These are phyloP conservation scores for Phytophthora brassicae DNA, from an alignment of 352 stramenopile genomes.

Conservation along the genomic window DNA sequence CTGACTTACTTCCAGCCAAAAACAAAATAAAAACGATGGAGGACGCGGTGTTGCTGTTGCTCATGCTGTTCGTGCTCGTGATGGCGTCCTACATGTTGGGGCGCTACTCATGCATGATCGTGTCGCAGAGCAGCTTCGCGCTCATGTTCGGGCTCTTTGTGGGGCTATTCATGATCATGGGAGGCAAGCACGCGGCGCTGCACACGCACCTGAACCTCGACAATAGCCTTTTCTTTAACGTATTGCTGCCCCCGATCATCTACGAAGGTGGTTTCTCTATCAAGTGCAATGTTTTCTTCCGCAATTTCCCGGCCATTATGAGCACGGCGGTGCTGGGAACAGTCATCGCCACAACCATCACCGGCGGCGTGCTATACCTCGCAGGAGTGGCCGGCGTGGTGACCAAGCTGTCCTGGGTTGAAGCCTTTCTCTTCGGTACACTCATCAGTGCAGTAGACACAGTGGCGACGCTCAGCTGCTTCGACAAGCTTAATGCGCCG, in stretches of 20 bases:
- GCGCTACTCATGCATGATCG: constrained; percentile 81
- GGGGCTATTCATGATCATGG: constrained; percentile 69
- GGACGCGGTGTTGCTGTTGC: constrained; percentile 78
- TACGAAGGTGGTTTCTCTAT: constrained; percentile 87
- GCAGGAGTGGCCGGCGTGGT: constrained; percentile 59
- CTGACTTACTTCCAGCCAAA: constrained; percentile 3
- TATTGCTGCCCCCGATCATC: constrained; percentile 85
- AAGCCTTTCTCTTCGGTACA: constrained; percentile 91
- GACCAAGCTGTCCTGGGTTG: constrained; percentile 86
- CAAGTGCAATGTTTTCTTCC: constrained; percentile 84
- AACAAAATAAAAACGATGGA: constrained; percentile 49
- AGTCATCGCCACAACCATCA: constrained; percentile 76
- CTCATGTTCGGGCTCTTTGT: constrained; percentile 79
- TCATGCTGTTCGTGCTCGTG: constrained; percentile 87
- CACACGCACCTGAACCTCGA: constrained; percentile 83
- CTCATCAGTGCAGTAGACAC: constrained; percentile 94
- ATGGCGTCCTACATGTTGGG: constrained; percentile 89
- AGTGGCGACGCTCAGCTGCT: constrained; percentile 91
- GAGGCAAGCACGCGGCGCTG: constrained; percentile 62
- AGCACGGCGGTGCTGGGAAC: constrained; percentile 81
- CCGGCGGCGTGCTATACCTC: constrained; percentile 68
- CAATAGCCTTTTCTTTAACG: constrained; percentile 89
- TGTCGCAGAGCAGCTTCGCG: constrained; percentile 86
- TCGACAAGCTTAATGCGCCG: constrained; percentile 88
- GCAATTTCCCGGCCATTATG: constrained; percentile 87